These are phyloP conservation scores for Cladosporium velox DNA, from an alignment of 2,329 filamentous ascomycete genomes.

Conservation along the genomic window DNA sequence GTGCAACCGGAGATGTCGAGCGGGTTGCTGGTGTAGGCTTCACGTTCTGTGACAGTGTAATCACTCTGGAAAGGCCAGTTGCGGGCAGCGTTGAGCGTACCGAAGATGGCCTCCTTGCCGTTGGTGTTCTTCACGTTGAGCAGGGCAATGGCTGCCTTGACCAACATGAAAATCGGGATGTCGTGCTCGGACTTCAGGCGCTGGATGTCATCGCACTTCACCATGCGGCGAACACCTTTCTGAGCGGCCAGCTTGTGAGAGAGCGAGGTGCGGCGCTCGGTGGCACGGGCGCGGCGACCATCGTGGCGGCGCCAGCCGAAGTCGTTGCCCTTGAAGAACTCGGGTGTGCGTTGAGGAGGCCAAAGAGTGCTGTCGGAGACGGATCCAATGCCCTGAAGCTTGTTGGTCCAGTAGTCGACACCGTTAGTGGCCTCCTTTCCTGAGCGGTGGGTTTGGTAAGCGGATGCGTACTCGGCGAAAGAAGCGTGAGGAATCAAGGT, in stretches of 20 bases:
- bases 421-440: conserved; percentile 34
- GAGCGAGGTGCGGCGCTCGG: conserved; percentile 29
- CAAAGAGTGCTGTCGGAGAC: conserved; percentile 32
- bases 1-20: conserved; percentile 40
- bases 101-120: conserved; percentile 37
- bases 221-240: conserved; percentile 33
- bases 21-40: conserved; percentile 34
- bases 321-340: conserved; percentile 39
- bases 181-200: conserved; percentile 36
- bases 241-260: conserved; percentile 33
- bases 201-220: conserved; percentile 32
- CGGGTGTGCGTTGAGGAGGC: conserved; percentile 35
- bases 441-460: conserved; percentile 34
- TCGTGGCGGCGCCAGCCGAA: conserved; percentile 33
- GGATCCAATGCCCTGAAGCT: conserved; percentile 33
- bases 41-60: conserved; percentile 33
- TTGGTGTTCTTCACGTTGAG: conserved; percentile 35
- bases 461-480: conserved; percentile 38
- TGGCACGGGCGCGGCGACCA: conserved; percentile 30
- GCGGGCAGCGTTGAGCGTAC: conserved; percentile 37
- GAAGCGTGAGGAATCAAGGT: conserved; percentile 32
- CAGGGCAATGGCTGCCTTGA: conserved; percentile 37
- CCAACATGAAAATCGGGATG: conserved; percentile 38
- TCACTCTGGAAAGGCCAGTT: conserved; percentile 38
- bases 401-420: conserved; percentile 35